Evolutionary conservation across 768 basidiomycete genomes (phyloP), one percentile per base, ranked within the genome.

Genomic region (Tricholoma sp.): DNA sequence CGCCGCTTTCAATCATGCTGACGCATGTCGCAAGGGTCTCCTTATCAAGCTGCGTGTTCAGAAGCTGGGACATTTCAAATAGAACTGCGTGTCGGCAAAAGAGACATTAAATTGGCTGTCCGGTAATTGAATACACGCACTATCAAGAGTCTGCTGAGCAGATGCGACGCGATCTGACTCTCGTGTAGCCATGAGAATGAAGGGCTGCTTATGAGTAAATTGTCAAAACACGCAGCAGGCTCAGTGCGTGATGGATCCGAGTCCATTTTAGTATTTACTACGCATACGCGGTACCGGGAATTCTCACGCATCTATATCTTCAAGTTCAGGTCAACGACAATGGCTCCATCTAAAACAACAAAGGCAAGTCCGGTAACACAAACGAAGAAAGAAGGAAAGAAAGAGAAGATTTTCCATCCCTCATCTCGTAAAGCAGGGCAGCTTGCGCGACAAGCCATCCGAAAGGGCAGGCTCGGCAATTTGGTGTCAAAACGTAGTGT

Each of bases 1-100:
- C 90, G 15, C 94, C 94, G 58, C 83, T 86, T 73, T 96, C 94
- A 63, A 96, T 93, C 88, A 96, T 86, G 39, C 86, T 81, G 20
- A 96, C 85, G 68, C 94, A 96, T 24, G 89, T 94, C 34, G 89
- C 91, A n/a, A 96, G 81, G 2, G 91, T 91, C 66, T 93, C 89
- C 64, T 89, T 91, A 74, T 95, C 92, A 41, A 96, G 78, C 56
- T 87, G 83, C 0, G 94, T 94, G 60, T 94, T 89, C 50, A 96
- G 73, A 47, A 95, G 72, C 71, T 94, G 91, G 17, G 94, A 93
- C 54, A 96, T 89, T 57, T 94, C 92, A 65, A 86, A 80, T 24
- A 96, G 77, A 60, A 89, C 94, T 96, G 60, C 51, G 32, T 54
- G 49, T 9, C 15, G 11, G 15, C 24, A 58, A 61, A 56, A 56